Percentiles rank a stretch among this genome's conserved stretches.
Conservation (phyloP, 371 early-diverging fungal genomes). For the Smittium mucronatum region DNA sequence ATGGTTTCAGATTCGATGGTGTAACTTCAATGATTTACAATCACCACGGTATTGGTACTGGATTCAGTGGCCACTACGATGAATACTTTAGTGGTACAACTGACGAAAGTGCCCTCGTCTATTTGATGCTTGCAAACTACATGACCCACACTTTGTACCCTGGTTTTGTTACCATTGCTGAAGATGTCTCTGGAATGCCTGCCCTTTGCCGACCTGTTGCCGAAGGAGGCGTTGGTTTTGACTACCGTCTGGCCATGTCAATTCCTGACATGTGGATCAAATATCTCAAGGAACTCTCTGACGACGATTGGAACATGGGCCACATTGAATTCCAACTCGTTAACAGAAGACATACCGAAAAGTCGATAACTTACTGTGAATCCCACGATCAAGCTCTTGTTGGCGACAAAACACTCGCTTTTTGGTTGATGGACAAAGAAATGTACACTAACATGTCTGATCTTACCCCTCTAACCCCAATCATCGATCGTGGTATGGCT, state of each 20-base stretch:
- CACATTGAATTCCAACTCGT: conserved; percentile 72
- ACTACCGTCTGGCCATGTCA: conserved; percentile 95
- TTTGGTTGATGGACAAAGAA: conserved; percentile 97
- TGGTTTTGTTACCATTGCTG: conserved; percentile 73
- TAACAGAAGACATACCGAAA: conserved; percentile 79
- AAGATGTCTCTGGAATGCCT: conserved; percentile 98
- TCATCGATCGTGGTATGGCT: conserved; percentile 86
- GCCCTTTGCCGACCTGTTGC: conserved; percentile 77
- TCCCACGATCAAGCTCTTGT: conserved; percentile 95
- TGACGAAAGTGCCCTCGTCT: conserved; percentile 76
- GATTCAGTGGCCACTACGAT: conserved; percentile 82
- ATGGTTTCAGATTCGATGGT: conserved; percentile 97
- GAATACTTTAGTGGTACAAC: conserved; percentile 75
- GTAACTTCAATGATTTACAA: conserved; percentile 91
- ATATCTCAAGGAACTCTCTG: conserved; percentile 70
- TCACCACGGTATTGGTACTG: conserved; percentile 89
- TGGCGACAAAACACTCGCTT: conserved; percentile 93
- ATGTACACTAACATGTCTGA: conserved; percentile 93
- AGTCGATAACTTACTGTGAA: conserved; percentile 84
- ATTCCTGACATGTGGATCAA: conserved; percentile 99
- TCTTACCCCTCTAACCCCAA: conserved; percentile 60
- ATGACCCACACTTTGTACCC: conserved; percentile 71
- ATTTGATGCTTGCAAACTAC: conserved; percentile 70
- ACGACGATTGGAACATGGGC: conserved; percentile 89
- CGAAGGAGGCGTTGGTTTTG: conserved; percentile 93